phyloP scores from a whole-genome alignment of 345 rosid species.

The Moricandia moricandioides region DNA sequence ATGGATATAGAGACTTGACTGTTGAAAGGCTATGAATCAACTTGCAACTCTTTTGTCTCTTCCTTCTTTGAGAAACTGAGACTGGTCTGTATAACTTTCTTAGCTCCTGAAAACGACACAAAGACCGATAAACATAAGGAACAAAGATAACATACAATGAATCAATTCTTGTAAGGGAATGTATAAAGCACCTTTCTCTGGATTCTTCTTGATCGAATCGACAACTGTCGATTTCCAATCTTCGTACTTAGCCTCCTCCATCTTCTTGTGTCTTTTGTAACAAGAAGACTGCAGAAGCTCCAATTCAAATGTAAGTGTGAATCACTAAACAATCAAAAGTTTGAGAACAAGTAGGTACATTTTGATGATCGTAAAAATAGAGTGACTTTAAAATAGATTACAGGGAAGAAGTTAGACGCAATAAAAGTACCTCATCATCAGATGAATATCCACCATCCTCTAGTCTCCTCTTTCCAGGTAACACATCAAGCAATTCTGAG shows the following conservation, averaged over 20 bases:
- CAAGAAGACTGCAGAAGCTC: constrained; percentile 53
- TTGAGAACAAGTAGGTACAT: not conserved
- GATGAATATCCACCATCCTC: constrained; percentile 78
- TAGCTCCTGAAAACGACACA: constrained; percentile 41
- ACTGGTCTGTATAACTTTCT: constrained; percentile 63
- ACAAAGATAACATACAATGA: constrained; percentile 12
- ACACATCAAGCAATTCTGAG: constrained; percentile 43
- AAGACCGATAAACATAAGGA: not conserved
- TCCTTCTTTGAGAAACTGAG: constrained; percentile 53
- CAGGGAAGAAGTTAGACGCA: constrained; percentile 27
- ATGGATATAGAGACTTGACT: not conserved
- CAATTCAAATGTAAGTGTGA: not conserved
- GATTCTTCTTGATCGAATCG: constrained; percentile 46
- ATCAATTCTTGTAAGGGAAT: not conserved
- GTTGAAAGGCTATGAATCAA: constrained; percentile 31
- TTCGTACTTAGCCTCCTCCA: constrained; percentile 59
- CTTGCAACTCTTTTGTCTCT: constrained; percentile 41
- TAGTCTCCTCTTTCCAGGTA: constrained; percentile 67
- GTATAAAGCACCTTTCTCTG: constrained; percentile 39
- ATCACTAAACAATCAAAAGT: not conserved
- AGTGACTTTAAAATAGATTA: not conserved
- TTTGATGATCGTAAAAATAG: not conserved
- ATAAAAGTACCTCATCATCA: constrained; percentile 48
- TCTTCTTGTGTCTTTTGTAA: constrained; percentile 61
- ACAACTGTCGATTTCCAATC: constrained; percentile 78